Percentiles rank a stretch among this genome's conserved stretches.
These are phyloP conservation scores for Podospora appendiculata DNA, from an alignment of 495 filamentous ascomycete species.

Conservation along the genomic window DNA sequence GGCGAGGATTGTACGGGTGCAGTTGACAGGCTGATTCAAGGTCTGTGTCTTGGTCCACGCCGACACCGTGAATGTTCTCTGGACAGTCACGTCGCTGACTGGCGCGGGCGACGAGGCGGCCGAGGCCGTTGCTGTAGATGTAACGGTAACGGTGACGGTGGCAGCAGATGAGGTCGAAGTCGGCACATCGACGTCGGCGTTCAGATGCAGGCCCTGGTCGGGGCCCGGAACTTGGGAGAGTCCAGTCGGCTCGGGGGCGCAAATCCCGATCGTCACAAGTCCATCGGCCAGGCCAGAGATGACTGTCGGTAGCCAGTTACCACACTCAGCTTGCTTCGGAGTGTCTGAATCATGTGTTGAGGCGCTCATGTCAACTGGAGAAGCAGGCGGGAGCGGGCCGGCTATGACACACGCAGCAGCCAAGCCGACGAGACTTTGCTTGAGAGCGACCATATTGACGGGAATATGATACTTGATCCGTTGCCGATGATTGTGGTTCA, in stretches of 20 bases:
- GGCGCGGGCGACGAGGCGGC: background rate
- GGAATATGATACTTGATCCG: too few relatives aligned
- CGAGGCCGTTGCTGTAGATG: constrained; percentile 1
- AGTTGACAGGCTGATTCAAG: constrained; percentile 4
- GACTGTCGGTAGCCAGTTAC: constrained; percentile 3
- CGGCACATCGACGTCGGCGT: background rate
- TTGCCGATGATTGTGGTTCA: too few relatives aligned
- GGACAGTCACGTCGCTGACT: constrained; percentile 1
- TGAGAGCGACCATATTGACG: background rate
- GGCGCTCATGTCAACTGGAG: background rate
- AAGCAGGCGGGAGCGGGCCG: background rate
- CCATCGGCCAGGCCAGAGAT: background rate
- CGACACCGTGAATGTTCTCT: constrained; percentile 7
- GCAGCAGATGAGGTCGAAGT: background rate
- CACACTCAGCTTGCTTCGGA: background rate
- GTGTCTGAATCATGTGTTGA: background rate
- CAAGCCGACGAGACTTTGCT: background rate
- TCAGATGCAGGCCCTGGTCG: background rate
- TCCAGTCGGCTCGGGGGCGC: constrained; percentile 1
- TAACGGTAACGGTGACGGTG: constrained; percentile 1
- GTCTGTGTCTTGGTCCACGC: constrained; percentile 6
- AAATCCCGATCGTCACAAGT: background rate
- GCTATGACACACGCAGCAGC: background rate
- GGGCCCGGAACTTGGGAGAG: background rate
- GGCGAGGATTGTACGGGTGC: constrained; percentile 9